These are phyloP conservation scores for Aspergillus sp. DNA, from an alignment of 2,329 filamentous ascomycete species.

Conservation along the genomic window DNA sequence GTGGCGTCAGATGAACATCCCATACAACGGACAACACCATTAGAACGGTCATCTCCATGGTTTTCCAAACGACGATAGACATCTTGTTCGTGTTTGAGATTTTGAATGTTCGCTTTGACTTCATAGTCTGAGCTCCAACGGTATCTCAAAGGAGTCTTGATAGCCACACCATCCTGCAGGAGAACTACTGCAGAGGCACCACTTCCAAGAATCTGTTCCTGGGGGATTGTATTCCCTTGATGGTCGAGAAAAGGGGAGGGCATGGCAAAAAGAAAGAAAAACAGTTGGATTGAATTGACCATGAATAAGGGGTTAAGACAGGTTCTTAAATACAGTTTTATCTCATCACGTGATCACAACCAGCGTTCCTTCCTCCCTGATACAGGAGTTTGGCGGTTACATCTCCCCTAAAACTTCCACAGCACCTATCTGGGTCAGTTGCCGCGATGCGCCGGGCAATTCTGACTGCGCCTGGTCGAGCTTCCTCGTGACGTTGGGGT, in stretches of 20 bases:
- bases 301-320: not conserved
- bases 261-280: not conserved
- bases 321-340: not conserved
- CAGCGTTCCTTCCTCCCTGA: not conserved
- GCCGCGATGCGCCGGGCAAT: not conserved
- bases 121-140: constrained; percentile 17
- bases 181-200: constrained; percentile 18
- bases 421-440: not conserved
- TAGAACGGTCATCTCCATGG: constrained; percentile 7
- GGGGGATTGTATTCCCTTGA: constrained; percentile 15
- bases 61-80: constrained; percentile 20
- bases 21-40: constrained; percentile 21
- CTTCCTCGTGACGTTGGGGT: not conserved
- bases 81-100: constrained; percentile 20
- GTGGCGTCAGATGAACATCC: constrained; percentile 16
- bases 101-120: constrained; percentile 16
- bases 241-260: constrained; percentile 14
- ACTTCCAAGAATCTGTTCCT: constrained; percentile 16
- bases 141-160: constrained; percentile 21
- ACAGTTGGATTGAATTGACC: not conserved
- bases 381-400: not conserved
- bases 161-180: constrained; percentile 14
- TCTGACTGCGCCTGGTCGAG: not conserved
- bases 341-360: not conserved
- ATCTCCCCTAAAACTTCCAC: not conserved